Evolutionary conservation across 2,329 filamentous ascomycete species (phyloP), one percentile per base, ranked within the genome.

Genomic region (Peltaster fructicola): DNA sequence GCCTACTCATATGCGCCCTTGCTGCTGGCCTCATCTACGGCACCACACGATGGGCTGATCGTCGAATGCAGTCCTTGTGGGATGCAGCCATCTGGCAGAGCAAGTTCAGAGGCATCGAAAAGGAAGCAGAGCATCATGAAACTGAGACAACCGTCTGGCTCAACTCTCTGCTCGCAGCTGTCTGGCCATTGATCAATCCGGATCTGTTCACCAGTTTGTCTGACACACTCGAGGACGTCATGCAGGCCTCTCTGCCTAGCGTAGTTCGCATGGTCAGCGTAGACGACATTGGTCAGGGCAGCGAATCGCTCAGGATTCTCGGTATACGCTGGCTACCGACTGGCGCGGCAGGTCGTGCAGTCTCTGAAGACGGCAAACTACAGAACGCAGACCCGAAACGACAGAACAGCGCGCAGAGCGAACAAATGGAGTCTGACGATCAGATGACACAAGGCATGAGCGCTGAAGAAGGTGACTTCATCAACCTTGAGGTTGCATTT

Each of bases 171-270:
- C 42, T 81, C 6, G 56, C 63, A 4, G 65, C 73, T 2, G 61
- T 80, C 4, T 81, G 76, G 76, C 73, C 73, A 0, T 56, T 82
- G 15, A 61, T 81, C 40, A 81, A 81, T 40, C 76, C 75, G 0
- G 76, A 81, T 37, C 57, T 82, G 2, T 80, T 81, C 38, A 60
- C 65, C 1, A 68, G 66, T 16, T 46, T 80, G 2, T 63, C 68
- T 1, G 75, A 81, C 38, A 75, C 67, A 14, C 60, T 82, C 4
- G 76, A 81, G 48, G 76, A 81, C 44, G 71, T 81, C 23, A 81
- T 81, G 76, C 76, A 81, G 50, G 74, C 75, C 3, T 76, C 70
- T 6, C 51, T 80, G 10, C 73, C 76, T 1, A 68, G 63, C 29
- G 47, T 75, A 17, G 61, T 80, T 15, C 66, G 74, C 23, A 79